Percentiles rank a stretch among this genome's conserved stretches.
Conservation (phyloP, 2,329 filamentous ascomycete species). For the Pseudopyricularia javanii region DNA sequence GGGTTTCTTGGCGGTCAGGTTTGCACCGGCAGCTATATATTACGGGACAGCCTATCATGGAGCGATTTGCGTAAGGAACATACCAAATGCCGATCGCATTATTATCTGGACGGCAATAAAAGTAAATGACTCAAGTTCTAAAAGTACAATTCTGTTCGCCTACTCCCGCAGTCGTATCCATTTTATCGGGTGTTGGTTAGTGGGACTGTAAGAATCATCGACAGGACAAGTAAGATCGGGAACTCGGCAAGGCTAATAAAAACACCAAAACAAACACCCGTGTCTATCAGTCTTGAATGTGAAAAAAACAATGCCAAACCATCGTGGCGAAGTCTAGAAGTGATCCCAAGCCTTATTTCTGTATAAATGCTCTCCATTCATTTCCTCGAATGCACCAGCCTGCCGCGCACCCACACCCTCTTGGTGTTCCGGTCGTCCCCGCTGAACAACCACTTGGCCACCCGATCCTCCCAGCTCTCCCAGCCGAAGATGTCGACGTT, state of each 20-base stretch:
- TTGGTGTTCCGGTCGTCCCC: slow-evolving; percentile 87
- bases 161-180: no score
- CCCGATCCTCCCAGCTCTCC: slow-evolving; percentile 74
- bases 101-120: background rate
- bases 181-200: no score
- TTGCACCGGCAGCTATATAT: background rate
- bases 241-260: no score
- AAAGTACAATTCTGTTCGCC: no score
- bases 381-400: slow-evolving; percentile 56
- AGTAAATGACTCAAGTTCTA: no score
- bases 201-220: no score
- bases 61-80: background rate
- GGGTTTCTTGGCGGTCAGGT: no score
- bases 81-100: no score
- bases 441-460: slow-evolving; percentile 91
- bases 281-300: no score
- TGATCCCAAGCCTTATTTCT: no score
- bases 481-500: slow-evolving; percentile 83
- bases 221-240: no score
- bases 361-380: background rate
- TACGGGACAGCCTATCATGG: no score
- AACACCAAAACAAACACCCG: background rate
- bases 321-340: slow-evolving; percentile 1
- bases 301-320: slow-evolving; percentile 3
- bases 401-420: slow-evolving; percentile 79